These are phyloP conservation scores for Akanthomyces dipterigenus DNA, from an alignment of 2,329 filamentous ascomycete genomes.

Conservation along the genomic window DNA sequence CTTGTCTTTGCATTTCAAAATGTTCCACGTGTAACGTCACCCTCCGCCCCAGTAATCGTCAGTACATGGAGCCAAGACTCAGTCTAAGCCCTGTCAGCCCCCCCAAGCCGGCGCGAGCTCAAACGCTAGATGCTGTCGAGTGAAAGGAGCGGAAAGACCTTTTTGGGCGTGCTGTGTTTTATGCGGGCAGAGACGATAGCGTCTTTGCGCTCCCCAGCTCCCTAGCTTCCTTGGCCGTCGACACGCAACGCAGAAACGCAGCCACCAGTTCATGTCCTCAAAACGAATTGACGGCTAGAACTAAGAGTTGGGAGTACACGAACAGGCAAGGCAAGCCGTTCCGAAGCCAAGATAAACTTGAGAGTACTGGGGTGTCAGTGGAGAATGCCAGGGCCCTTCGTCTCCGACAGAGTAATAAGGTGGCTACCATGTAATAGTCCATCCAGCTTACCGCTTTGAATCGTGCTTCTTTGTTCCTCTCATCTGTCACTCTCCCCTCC, in stretches of 20 bases:
- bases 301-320: not conserved
- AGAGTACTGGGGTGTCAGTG: not conserved
- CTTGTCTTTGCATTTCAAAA: not conserved
- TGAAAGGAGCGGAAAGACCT: not conserved
- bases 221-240: no score
- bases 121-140: not conserved
- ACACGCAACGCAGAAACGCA: not conserved
- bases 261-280: not conserved
- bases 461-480: not conserved
- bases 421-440: not conserved
- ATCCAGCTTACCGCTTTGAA: not conserved
- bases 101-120: not conserved
- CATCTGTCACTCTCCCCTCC: not conserved
- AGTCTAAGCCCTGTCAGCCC: not conserved
- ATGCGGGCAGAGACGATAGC: not conserved
- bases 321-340: not conserved
- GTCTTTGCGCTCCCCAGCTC: not conserved
- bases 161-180: not conserved
- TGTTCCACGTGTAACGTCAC: not conserved
- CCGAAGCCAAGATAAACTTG: not conserved
- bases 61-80: not conserved
- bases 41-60: not conserved
- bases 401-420: not conserved
- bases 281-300: not conserved
- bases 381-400: not conserved